Evolutionary conservation across 352 stramenopile genomes (phyloP), one percentile per base, ranked within the genome.

Genomic region (Globisporangium rhizosaccharum): DNA sequence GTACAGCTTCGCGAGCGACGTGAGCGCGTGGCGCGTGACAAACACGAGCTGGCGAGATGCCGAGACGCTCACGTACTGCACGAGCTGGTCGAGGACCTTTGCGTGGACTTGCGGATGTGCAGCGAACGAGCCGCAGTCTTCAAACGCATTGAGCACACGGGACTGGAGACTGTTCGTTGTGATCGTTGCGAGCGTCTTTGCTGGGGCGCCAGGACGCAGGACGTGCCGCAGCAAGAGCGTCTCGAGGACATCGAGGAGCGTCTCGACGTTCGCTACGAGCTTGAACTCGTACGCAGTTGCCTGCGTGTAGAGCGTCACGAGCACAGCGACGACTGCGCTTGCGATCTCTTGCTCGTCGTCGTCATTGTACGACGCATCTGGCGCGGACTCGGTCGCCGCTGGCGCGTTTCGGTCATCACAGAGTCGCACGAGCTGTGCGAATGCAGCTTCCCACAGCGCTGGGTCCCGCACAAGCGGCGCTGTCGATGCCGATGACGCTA

Each of bases 91-190:
- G n/a, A 94, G 39, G 33, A 75, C 65, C 57, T 80, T 85, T 2
- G 72, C 66, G 54, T 94, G 85, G 14, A 94, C 73, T 39, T 74
- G 51, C 0, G 79, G 81, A 23, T 92, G 79, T 0, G 71, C 66
- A 8, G 54, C 70, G 52, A 92, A 94, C 26, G 78, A 92, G 0
- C 64, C 71, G 51, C 83, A 94, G 37, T 92, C 85, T 68, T 94
- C 85, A 44, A 90, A 94, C 3, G 79, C 82, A 33, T 94, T 92
- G 12, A 94, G 67, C 15, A 94, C 82, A 9, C 85, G 77, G 1
- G 82, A 90, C 63, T 91, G 82, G 12, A 94, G 70, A 26, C 81
- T 92, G 61, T 88, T 92, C n/a, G 75, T 89, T 17, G 79, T 88
- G 46, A 92, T 78, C 51, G 84, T 89, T 10, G 75, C 75, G 30